phyloP scores from a whole-genome alignment of 768 basidiomycete genomes.

The Inosperma sp. region DNA sequence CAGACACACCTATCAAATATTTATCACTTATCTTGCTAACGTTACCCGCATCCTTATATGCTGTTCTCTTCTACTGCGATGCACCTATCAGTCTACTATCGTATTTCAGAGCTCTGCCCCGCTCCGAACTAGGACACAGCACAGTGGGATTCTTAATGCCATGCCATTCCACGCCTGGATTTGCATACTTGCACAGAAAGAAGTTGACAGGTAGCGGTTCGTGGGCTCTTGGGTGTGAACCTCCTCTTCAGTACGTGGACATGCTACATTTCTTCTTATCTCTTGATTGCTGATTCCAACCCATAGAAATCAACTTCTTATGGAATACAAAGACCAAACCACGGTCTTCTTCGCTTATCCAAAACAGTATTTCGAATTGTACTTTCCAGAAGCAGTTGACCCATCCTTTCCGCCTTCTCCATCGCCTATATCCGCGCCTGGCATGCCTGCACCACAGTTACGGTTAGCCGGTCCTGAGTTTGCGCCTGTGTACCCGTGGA shows the following conservation, averaged over 20 bases:
- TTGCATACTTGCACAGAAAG: conserved; percentile 75
- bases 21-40: conserved; percentile 47
- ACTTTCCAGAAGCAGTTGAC: conserved; percentile 66
- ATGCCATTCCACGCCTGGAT: conserved; percentile 94
- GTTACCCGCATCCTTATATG: conserved; percentile 62
- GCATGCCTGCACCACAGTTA: conserved; percentile 32
- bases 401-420: conserved; percentile 53
- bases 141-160: conserved; percentile 86
- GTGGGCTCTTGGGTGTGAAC: conserved; percentile 93
- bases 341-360: conserved; percentile 78
- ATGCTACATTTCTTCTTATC: neutral
- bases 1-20: conserved; percentile 32
- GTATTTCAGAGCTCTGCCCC: conserved; percentile 55
- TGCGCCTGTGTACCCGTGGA: conserved; percentile 44
- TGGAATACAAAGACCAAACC: conserved; percentile 74
- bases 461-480: conserved; percentile 10
- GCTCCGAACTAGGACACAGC: conserved; percentile 38
- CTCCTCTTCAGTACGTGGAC: conserved; percentile 77
- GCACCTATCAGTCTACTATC: conserved; percentile 76
- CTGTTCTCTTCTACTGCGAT: conserved; percentile 68
- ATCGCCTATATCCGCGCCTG: conserved; percentile 47
- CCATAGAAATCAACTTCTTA: conserved; percentile 41
- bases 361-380: conserved; percentile 51
- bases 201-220: conserved; percentile 55
- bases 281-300: conserved; percentile 9